phyloP scores from a whole-genome alignment of 495 filamentous ascomycete genomes.

The Penicillium flavigenum region DNA sequence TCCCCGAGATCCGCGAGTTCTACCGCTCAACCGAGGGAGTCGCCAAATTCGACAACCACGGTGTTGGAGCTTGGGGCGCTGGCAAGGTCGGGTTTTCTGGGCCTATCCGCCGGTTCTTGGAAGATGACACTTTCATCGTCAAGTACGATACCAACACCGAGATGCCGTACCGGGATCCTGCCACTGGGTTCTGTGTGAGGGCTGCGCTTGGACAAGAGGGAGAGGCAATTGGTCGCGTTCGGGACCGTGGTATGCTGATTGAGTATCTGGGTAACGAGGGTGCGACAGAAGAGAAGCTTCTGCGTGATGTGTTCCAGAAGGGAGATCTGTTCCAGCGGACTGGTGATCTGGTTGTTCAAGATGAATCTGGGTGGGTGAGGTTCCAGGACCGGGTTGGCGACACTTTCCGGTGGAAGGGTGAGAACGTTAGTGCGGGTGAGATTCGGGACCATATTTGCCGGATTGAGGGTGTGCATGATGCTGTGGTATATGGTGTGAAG shows the following conservation, averaged over 20 bases:
- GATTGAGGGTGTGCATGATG: slow-evolving; percentile 47
- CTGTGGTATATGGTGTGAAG: slow-evolving; percentile 53
- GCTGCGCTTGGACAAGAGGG: slow-evolving; percentile 65
- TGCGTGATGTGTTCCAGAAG: slow-evolving; percentile 73
- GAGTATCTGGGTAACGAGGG: slow-evolving; percentile 78
- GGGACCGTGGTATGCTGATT: slow-evolving; percentile 61
- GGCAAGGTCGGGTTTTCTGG: slow-evolving; percentile 84
- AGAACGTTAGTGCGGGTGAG: slow-evolving; percentile 85
- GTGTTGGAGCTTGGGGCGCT: slow-evolving; percentile 66
- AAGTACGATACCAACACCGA: slow-evolving; percentile 73
- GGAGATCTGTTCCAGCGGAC: slow-evolving; percentile 85
- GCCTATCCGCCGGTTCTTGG: slow-evolving; percentile 53
- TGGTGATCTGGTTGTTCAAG: slow-evolving; percentile 77
- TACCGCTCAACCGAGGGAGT: slow-evolving; percentile 85
- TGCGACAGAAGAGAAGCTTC: slow-evolving; percentile 74
- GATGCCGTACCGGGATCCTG: slow-evolving; percentile 63
- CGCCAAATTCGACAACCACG: slow-evolving; percentile 70
- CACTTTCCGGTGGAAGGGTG: slow-evolving; percentile 92
- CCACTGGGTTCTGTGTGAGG: slow-evolving; percentile 67
- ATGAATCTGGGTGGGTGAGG: slow-evolving; percentile 66
- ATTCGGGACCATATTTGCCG: slow-evolving; percentile 52
- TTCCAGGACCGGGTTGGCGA: slow-evolving; percentile 93
- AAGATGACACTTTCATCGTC: slow-evolving; percentile 59
- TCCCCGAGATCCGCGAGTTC: slow-evolving; percentile 81
- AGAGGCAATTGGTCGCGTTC: slow-evolving; percentile 74